Percentiles rank a stretch among this genome's conserved stretches.
Conservation (phyloP, 805 yeast genomes). For the Nakazawaea sp. region DNA sequence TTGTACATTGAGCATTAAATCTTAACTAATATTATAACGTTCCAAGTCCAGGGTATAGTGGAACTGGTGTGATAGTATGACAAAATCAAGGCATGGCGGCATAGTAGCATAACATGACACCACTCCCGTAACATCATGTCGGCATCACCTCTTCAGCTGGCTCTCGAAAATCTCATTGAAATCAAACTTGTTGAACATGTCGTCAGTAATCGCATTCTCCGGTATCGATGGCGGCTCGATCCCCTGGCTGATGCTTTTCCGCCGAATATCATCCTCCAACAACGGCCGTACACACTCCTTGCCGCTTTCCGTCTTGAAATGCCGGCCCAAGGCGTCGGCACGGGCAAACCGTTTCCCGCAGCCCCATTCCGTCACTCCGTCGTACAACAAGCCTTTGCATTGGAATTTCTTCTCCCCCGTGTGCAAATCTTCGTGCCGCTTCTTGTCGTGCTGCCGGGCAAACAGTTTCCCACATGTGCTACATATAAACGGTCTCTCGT, state of each 20-base stretch:
- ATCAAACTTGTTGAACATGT: slow-evolving; percentile 8
- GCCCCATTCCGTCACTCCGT: slow-evolving; percentile 59
- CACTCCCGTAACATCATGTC: too few relatives aligned
- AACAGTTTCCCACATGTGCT: slow-evolving; percentile 73
- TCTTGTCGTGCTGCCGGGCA: slow-evolving; percentile 73
- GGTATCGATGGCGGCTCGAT: background rate
- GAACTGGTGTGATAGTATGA: too few relatives aligned
- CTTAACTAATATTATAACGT: too few relatives aligned
- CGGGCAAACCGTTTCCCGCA: slow-evolving; percentile 77
- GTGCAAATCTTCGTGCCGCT: slow-evolving; percentile 71
- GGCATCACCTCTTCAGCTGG: slow-evolving; percentile 13
- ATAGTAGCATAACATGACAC: too few relatives aligned
- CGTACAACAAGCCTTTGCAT: slow-evolving; percentile 58
- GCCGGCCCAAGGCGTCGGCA: slow-evolving; percentile 73
- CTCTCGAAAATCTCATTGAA: slow-evolving; percentile 9
- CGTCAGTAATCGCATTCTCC: slow-evolving; percentile 4
- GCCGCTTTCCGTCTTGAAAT: slow-evolving; percentile 75
- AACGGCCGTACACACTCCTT: slow-evolving; percentile 63
- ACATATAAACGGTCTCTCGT: slow-evolving; percentile 74
- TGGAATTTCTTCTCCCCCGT: slow-evolving; percentile 70
- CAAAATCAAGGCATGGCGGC: too few relatives aligned
- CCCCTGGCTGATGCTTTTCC: slow-evolving; percentile 10
- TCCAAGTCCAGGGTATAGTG: too few relatives aligned
- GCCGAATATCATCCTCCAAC: slow-evolving; percentile 47
- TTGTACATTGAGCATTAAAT: too few relatives aligned